A percentile compares a stretch with the other conserved stretches of the same genome.
Conservation (phyloP, 495 filamentous ascomycete species). For the Penicillium coprophilum region DNA sequence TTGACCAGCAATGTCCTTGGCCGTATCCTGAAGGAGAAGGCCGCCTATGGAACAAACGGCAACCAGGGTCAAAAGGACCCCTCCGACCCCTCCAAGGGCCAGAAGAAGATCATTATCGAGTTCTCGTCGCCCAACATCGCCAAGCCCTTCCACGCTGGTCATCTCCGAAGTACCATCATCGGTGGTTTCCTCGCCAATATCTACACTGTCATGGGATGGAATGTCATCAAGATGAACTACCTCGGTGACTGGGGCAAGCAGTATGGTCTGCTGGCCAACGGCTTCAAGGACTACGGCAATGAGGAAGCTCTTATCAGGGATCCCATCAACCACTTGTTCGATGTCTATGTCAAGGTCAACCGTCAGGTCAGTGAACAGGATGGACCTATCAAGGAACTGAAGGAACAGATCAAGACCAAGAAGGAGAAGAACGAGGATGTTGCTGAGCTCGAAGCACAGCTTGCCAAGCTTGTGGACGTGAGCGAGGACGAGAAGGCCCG, state of each 20-base stretch:
- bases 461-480: constrained; percentile 51
- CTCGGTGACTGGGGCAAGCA: constrained; percentile 78
- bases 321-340: constrained; percentile 66
- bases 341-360: constrained; percentile 69
- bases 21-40: constrained; percentile 60
- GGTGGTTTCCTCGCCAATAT: constrained; percentile 71
- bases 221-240: constrained; percentile 72
- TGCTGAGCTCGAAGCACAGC: constrained; percentile 47
- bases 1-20: constrained; percentile 62
- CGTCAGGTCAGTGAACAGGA: constrained; percentile 51
- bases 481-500: constrained; percentile 65
- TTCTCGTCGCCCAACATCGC: constrained; percentile 79
- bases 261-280: constrained; percentile 68
- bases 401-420: constrained; percentile 53
- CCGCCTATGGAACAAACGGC: constrained; percentile 64
- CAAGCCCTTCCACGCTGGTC: constrained; percentile 71
- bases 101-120: constrained; percentile 68
- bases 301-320: constrained; percentile 61
- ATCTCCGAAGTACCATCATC: constrained; percentile 74
- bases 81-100: constrained; percentile 65
- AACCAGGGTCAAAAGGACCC: constrained; percentile 67
- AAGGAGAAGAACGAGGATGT: constrained; percentile 52
- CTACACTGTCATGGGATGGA: constrained; percentile 68
- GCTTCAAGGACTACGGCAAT: constrained; percentile 62
- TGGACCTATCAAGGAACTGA: constrained; percentile 56